A percentile compares a stretch with the other conserved stretches of the same genome.
These are phyloP conservation scores for Naganishia vishniacii DNA, from an alignment of 768 basidiomycete species.

Conservation along the genomic window DNA sequence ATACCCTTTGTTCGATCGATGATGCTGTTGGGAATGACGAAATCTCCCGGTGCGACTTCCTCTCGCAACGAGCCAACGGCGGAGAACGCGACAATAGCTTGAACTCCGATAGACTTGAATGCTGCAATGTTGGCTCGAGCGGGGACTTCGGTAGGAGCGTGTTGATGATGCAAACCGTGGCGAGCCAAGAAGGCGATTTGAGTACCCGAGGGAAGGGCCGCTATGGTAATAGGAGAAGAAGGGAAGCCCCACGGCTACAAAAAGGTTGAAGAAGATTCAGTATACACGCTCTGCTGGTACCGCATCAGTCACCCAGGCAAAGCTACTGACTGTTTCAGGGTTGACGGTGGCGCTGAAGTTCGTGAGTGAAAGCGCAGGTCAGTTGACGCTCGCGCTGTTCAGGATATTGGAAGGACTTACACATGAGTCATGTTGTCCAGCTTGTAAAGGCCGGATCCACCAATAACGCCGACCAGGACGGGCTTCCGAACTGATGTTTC, in stretches of 20 bases:
- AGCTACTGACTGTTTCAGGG: constrained; percentile 65
- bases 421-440: constrained; percentile 82
- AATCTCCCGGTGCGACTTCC: constrained; percentile 83
- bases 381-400: neutral
- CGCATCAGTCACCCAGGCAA: too few species aligned
- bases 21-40: constrained; percentile 81
- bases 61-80: constrained; percentile 93
- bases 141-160: constrained; percentile 75
- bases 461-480: constrained; percentile 77
- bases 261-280: neutral
- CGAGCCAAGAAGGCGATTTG: constrained; percentile 84
- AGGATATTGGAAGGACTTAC: too few species aligned
- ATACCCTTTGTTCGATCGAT: constrained; percentile 95
- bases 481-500: neutral
- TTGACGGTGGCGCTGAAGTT: constrained; percentile 64
- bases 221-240: constrained; percentile 86
- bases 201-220: constrained; percentile 69
- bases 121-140: constrained; percentile 90
- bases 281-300: too few species aligned
- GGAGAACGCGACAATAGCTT: constrained; percentile 84
- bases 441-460: constrained; percentile 87
- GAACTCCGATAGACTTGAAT: constrained; percentile 82
- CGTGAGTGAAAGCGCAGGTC: neutral
- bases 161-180: constrained; percentile 74
- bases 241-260: constrained; percentile 85